Base-by-base conservation (phyloP, 2,329 filamentous ascomycete species). In the Diaporthe vexans region DNA sequence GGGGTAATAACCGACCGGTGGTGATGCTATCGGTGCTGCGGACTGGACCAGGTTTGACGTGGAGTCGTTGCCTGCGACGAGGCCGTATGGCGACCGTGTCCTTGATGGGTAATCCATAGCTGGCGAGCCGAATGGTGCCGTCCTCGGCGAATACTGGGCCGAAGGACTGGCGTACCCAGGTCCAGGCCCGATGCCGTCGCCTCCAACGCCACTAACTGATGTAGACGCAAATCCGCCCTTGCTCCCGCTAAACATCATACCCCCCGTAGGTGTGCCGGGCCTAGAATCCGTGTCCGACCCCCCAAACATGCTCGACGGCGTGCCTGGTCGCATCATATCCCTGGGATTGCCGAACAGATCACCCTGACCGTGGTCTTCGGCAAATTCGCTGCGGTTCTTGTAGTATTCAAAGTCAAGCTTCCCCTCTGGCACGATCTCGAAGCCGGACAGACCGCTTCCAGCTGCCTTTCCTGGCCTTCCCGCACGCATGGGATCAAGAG, bases 391-490 rank as follows among this genome's bases (percentile, higher is more conserved):
- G 1, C 95, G 89, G 82, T 98, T 93, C 84, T 97, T 98, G 88
- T 92, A 98, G 84, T 95, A 96, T 75, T 95, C 92, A 81, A 97
- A 98, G 81, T 98, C 95, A 83, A 98, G 92, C 65, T 95, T 91
- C 72, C 90, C 90, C 79, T 98, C 96, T 0, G 94, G 92, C 0
- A 98, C 95, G 74, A 97, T 91, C 83, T 98, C 96, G 82, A 98
- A 98, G 0, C 95, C 94, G 0, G 93, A 91, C 7, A 93, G 79
- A 17, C 79, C 77, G 10, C 76, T 56, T 24, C 59, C 68, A 3
- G 78, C 79, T 19, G 76, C 54, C 76, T 84, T 84, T 43, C 84
- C 83, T 0, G 81, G 79, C 76, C 92, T 92, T 73, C 91, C 91
- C 0, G 91, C 88, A 8, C 88, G 87, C 95, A 98, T 98, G n/a